A percentile compares a stretch with the other conserved stretches of the same genome.
These are phyloP conservation scores for Camelina laxa DNA, from an alignment of 345 rosid species.

Conservation along the genomic window DNA sequence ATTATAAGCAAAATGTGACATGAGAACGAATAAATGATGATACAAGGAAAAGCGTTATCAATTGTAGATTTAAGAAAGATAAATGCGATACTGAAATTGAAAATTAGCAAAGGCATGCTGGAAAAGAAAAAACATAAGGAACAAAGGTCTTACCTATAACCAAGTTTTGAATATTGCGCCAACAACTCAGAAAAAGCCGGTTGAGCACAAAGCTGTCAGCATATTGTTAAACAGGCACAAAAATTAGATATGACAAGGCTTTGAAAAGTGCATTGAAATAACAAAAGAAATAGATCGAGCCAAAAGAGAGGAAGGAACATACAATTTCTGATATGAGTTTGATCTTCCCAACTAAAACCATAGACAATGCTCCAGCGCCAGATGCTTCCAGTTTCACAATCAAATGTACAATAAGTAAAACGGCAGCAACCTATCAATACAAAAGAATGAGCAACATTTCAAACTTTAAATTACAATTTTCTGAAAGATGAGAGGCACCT, in stretches of 20 bases:
- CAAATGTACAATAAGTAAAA: constrained; percentile 66
- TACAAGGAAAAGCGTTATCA: constrained; percentile 24
- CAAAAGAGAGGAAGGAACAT: constrained; percentile 34
- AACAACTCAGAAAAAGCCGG: constrained; percentile 79
- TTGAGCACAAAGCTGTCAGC: constrained; percentile 67
- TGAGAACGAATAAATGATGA: constrained; percentile 10
- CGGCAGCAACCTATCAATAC: constrained; percentile 67
- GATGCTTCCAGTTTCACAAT: constrained; percentile 68
- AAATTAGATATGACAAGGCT: constrained; percentile 33
- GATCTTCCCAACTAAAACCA: constrained; percentile 68
- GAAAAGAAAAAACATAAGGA: constrained; percentile 14
- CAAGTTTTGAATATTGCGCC: constrained; percentile 65
- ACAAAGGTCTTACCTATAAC: constrained; percentile 67
- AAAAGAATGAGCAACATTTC: constrained; percentile 27
- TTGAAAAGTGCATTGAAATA: constrained; percentile 5
- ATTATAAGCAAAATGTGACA: constrained; percentile 16
- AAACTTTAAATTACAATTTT: constrained; percentile 8
- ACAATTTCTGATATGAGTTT: constrained; percentile 56
- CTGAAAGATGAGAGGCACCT: constrained; percentile 23
- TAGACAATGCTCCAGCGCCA: constrained; percentile 67
- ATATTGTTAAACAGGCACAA: constrained; percentile 37
- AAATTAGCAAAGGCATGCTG: constrained; percentile 7
- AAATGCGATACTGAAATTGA: not conserved
- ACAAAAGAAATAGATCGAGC: constrained; percentile 1
- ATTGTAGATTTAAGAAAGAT: not conserved